These are phyloP conservation scores for Suillus occidentalis DNA, from an alignment of 768 basidiomycete genomes.

Conservation along the genomic window DNA sequence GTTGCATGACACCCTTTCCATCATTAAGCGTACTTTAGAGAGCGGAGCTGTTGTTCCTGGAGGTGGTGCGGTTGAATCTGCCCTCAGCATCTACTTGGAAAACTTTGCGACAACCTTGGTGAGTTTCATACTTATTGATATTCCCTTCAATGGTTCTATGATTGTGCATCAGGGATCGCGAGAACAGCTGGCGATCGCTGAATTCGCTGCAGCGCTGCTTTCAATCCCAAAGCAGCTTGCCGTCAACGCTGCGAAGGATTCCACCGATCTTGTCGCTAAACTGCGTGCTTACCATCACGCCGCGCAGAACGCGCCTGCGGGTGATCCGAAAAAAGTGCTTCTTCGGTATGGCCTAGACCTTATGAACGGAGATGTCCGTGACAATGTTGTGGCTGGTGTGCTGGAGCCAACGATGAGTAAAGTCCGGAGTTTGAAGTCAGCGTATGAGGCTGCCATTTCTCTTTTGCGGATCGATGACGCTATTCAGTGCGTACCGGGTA, in stretches of 20 bases:
- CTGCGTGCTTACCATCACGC: slow-evolving; percentile 96
- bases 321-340: slow-evolving; percentile 89
- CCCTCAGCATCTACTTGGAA: slow-evolving; percentile 94
- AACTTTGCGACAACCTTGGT: slow-evolving; percentile 98
- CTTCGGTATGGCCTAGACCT: slow-evolving; percentile 94
- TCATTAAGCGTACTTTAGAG: slow-evolving; percentile 96
- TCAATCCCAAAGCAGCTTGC: slow-evolving; percentile 96
- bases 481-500: slow-evolving; percentile 87
- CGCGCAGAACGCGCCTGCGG: slow-evolving; percentile 86
- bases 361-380: slow-evolving; percentile 90
- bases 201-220: slow-evolving; percentile 90
- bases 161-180: slow-evolving; percentile 75
- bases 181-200: slow-evolving; percentile 98
- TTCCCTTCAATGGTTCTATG: slow-evolving; percentile 3
- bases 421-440: slow-evolving; percentile 94
- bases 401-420: slow-evolving; percentile 97
- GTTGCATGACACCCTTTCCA: slow-evolving; percentile 89
- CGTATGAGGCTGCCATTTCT: slow-evolving; percentile 94
- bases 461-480: slow-evolving; percentile 94
- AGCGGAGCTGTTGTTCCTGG: slow-evolving; percentile 95
- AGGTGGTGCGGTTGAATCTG: slow-evolving; percentile 96
- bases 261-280: slow-evolving; percentile 96
- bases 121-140: slow-evolving; percentile 29
- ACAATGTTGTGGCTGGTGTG: slow-evolving; percentile 91
- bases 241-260: slow-evolving; percentile 98